Evolutionary conservation across 768 basidiomycete species (phyloP).

Genomic region (Clavaria fumosa): DNA sequence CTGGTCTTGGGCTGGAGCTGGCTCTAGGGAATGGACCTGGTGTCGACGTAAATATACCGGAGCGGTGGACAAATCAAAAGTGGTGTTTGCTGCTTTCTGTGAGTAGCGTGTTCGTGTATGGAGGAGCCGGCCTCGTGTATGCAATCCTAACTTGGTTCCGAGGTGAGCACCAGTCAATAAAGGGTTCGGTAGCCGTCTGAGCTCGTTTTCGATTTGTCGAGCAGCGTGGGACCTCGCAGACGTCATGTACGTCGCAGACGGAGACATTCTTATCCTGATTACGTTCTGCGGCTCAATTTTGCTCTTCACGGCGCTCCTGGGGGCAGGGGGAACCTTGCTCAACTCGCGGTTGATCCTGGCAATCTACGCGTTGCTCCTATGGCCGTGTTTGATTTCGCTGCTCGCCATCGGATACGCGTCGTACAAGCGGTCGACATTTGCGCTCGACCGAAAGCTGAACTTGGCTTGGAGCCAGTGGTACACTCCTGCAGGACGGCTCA

Average conservation of each 20-base stretch:
- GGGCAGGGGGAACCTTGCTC: slow-evolving; percentile 43
- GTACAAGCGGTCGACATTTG: slow-evolving; percentile 43
- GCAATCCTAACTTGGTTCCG: slow-evolving; percentile 45
- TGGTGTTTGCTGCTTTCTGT: slow-evolving; percentile 45
- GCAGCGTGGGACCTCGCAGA: slow-evolving; percentile 49
- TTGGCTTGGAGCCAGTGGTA: slow-evolving; percentile 53
- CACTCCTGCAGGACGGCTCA: slow-evolving; percentile 33
- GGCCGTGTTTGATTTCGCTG: slow-evolving; percentile 43
- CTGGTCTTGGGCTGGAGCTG: slow-evolving; percentile 1
- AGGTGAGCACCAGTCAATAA: slow-evolving; percentile 21
- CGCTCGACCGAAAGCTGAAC: slow-evolving; percentile 52
- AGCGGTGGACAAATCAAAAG: slow-evolving; percentile 48
- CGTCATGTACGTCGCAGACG: slow-evolving; percentile 45
- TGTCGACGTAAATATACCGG: slow-evolving; percentile 24
- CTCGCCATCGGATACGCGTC: slow-evolving; percentile 47
- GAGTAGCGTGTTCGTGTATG: slow-evolving; percentile 37
- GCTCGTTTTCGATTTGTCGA: not conserved
- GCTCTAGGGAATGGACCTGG: slow-evolving; percentile 23
- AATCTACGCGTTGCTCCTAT: slow-evolving; percentile 50
- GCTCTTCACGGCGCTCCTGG: slow-evolving; percentile 43
- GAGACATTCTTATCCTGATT: slow-evolving; percentile 37
- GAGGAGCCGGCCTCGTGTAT: slow-evolving; percentile 32
- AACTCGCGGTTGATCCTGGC: slow-evolving; percentile 56
- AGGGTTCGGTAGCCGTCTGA: not conserved
- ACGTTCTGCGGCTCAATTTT: slow-evolving; percentile 42